A percentile compares a stretch with the other conserved stretches of the same genome.
These are phyloP conservation scores for Aspergillus haitiensis DNA, from an alignment of 495 filamentous ascomycete species.

Conservation along the genomic window DNA sequence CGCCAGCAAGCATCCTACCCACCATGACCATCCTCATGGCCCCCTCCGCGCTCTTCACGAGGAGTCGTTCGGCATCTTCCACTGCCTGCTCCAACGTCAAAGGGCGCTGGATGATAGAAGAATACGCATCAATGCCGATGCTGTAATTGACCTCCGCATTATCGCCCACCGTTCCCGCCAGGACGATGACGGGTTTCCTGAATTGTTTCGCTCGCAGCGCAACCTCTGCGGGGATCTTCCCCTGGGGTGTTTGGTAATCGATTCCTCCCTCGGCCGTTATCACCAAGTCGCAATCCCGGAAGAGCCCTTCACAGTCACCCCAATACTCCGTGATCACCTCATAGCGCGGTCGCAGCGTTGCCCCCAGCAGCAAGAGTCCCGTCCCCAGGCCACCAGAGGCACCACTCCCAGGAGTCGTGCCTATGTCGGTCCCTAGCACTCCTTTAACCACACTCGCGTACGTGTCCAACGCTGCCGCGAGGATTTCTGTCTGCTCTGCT, in stretches of 20 bases:
- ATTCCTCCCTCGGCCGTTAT: constrained; percentile 18
- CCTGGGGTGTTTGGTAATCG: constrained; percentile 16
- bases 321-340: constrained; percentile 18
- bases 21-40: constrained; percentile 15
- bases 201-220: constrained; percentile 12
- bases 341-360: constrained; percentile 16
- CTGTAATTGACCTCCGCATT: constrained; percentile 14
- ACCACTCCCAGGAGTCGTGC: constrained; percentile 14
- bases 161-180: constrained; percentile 13
- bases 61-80: constrained; percentile 9
- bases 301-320: neutral
- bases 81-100: constrained; percentile 18
- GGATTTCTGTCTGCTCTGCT: constrained; percentile 5
- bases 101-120: constrained; percentile 17
- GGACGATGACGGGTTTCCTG: constrained; percentile 14
- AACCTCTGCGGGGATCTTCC: constrained; percentile 20
- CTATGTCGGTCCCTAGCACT: constrained; percentile 7
- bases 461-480: constrained; percentile 4
- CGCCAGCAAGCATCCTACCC: neutral
- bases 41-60: constrained; percentile 13
- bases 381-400: constrained; percentile 19
- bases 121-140: constrained; percentile 15
- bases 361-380: constrained; percentile 14
- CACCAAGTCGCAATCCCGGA: constrained; percentile 13
- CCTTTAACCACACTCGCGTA: constrained; percentile 10